Base-by-base conservation (phyloP, 805 yeast species). In the Metschnikowia reukaufii region DNA sequence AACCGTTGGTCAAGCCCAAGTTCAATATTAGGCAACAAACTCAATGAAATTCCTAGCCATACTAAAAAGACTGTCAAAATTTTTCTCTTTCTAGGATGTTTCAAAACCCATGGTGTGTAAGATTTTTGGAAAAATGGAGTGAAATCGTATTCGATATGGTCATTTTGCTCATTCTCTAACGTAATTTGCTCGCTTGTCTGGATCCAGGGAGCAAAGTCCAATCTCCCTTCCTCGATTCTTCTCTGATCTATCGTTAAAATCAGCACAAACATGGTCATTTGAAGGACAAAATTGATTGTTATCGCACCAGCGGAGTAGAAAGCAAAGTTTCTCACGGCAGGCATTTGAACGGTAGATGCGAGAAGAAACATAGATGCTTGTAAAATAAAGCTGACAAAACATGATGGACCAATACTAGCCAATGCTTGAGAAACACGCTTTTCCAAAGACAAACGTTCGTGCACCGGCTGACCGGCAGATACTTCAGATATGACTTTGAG, bases 281-380 rank as follows among this genome's bases (percentile, higher is more conserved):
- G 98, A 25, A 92, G 70, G 0, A 81, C 36, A 1, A 92, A 83
- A 62, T 92, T 91, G 56, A 88, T 69, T 5, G 86, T 59, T 2
- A 92, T 84, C 0, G 98, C 92, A 15, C 89, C 86, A 0, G 96
- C 91, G 6, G 96, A 88, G 60, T 88, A 94, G 12, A 86, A 66
- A 0, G 99, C 97, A 73, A 92, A 92, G 64, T 91, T 94, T 52
- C 85, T 77, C 16, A 92, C 98, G 0, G 98, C 98, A 1, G 98
- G 98, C 97, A 94, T 94, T 10, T 84, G 77, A 6, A 94, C 97
- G 4, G 74, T 65, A 0, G 95, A 74, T 0, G 96, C 96, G 35
- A 92, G 68, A 6, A 81, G 65, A 58, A 92, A 90, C 59, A 96
- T 87, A 7, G 82, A 71, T n/a, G 84, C 73, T 58, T 94, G 97